Evolutionary conservation across 139 green algal genomes (phyloP), one percentile per base, ranked within the genome.

Genomic region (Zygnema cylindricum): DNA sequence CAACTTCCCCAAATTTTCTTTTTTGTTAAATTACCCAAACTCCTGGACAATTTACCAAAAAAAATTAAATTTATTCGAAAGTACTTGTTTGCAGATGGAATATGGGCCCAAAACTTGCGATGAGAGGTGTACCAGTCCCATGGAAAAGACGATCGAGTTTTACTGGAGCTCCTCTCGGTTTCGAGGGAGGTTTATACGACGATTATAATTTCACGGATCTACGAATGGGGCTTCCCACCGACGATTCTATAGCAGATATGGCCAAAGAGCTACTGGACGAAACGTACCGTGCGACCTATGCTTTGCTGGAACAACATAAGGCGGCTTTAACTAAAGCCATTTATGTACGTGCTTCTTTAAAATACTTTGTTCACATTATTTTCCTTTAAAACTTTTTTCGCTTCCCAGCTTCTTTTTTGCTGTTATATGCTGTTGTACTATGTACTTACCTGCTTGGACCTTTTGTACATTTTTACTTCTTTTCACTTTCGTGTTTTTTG

Each of bases 181-280:
- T 89, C 25, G 85, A 89, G 85, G 75, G 75, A 21, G 30, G 75
- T 30, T 73, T 89, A 1, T 89, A 89, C 63, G 25, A 86, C 0
- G 71, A 89, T 73, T 89, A 88, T 1, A 35, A 35, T 16, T 63
- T 88, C 36, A 54, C 32, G 0, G 83, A 84, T 42, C 25, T 11
- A 39, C 32, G 40, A 1, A 82, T 88, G 33, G 55, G 83, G 43
- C 23, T 73, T 1, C 57, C 36, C 33, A 57, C 69, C 30, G 57
- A 55, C 30, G 57, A 54, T 39, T 35, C 32, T n/a, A 77, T 43
- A 0, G 69, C 57, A 23, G 83, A 43, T 25, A 55, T 82, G 69
- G 83, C 83, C 7, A 41, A 63, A 0, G 69, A 43, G 21, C 35
- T 88, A 35, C 69, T 88, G 83, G 83, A 88, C 83, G 36, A 88